Conservation (phyloP, 805 yeast genomes). For the Kregervanrija delftensis region DNA sequence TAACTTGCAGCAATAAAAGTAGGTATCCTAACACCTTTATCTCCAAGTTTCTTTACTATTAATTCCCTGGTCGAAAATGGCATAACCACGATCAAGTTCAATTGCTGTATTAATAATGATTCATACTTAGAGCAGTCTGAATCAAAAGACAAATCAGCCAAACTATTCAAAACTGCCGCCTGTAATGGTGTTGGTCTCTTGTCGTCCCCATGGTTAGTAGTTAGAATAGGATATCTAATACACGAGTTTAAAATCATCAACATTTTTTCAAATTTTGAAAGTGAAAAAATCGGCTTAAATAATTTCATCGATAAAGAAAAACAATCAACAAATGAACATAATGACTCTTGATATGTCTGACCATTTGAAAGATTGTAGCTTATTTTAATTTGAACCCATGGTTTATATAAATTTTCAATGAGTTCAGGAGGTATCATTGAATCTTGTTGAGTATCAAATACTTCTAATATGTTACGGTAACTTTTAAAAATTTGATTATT, state of each 20-base stretch:
- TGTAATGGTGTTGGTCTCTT: constrained; percentile 60
- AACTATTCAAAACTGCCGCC: constrained; percentile 42
- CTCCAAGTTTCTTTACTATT: constrained; percentile 46
- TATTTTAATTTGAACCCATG: constrained; percentile 43
- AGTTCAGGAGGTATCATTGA: constrained; percentile 25
- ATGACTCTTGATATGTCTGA: constrained; percentile 49
- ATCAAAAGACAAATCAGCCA: constrained; percentile 27
- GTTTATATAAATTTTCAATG: constrained; percentile 35
- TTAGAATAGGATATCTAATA: constrained; percentile 67
- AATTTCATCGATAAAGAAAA: constrained; percentile 44
- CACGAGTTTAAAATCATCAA: constrained; percentile 56
- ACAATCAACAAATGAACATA: constrained; percentile 47
- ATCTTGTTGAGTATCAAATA: constrained; percentile 18
- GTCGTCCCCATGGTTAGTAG: constrained; percentile 48
- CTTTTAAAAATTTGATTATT: constrained; percentile 51
- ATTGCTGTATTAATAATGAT: constrained; percentile 43
- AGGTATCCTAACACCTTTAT: constrained; percentile 41
- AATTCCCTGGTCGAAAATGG: constrained; percentile 58
- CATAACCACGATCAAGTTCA: constrained; percentile 44
- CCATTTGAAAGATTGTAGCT: constrained; percentile 35
- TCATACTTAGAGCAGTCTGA: constrained; percentile 24
- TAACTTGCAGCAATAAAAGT: constrained; percentile 57
- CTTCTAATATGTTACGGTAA: constrained; percentile 39
- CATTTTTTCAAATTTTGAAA: constrained; percentile 38
- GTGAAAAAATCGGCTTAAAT: constrained; percentile 25